Evolutionary conservation across 1,139 yeast genomes (phyloP), one percentile per base, ranked within the genome.

Genomic region (Debaryomyces robertsiae): DNA sequence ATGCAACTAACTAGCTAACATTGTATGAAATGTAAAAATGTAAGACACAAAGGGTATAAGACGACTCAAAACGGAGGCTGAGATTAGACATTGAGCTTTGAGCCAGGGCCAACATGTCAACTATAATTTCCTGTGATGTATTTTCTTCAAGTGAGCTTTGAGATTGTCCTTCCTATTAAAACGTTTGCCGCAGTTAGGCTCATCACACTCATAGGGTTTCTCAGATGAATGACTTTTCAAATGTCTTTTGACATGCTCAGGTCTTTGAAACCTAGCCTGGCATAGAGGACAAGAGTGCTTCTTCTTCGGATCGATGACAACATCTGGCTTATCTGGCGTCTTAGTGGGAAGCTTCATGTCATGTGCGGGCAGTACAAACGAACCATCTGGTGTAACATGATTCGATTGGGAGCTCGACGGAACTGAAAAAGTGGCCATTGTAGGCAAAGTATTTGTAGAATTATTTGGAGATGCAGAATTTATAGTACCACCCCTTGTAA

Each of bases 201-300:
- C 72, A 41, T 81, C 80, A 63, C 98, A 91, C 42, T 73, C 78
- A 58, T 77, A 90, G 3, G 96, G 97, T 58, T 86, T 85, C 52
- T 88, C 96, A 24, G 88, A 81, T 3, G 94, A 82, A 63, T 91
- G 98, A 23, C 89, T 81, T 54, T 94, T 76, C 79, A 85, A 73
- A 60, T 91, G 98, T 55, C 98, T 75, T 59, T 89, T 87, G 41
- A 91, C 88, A 67, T 93, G 96, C 56, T 93, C 96, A 27, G 94
- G 91, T 46, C 98, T 75, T 58, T 88, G 91, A 71, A 91, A 91
- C 39, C 79, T 64, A 38, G 84, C 77, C 40, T 77, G 79, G 54
- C 95, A 83, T 46, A 89, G 70, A n/a, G 86, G 84, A 67, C 97
- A 90, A 50, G 75, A 75, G 62, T 86, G 91, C 38, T 73, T 70